phyloP scores from a whole-genome alignment of 768 basidiomycete species.

The Exsudoporus frostii region DNA sequence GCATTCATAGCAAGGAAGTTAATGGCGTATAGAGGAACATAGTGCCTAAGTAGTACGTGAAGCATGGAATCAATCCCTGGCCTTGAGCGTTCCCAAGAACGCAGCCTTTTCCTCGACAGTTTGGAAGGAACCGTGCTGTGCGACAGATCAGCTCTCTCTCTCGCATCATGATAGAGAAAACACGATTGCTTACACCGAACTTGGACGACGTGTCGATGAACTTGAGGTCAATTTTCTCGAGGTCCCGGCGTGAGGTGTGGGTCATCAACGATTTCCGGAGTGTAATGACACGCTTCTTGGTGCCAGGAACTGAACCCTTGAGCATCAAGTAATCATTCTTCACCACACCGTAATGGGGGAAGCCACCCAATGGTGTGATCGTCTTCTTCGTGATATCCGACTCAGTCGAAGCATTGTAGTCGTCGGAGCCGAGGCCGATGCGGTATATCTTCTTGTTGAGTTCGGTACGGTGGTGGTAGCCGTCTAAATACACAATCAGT shows the following conservation, averaged over 20 bases:
- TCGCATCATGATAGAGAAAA: neutral
- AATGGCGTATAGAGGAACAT: conserved; percentile 35
- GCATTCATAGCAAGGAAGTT: conserved; percentile 41
- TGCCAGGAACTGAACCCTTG: conserved; percentile 94
- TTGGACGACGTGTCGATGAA: conserved; percentile 99
- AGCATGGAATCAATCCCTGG: conserved; percentile 56
- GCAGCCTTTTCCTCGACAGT: conserved; percentile 93
- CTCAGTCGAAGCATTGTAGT: conserved; percentile 87
- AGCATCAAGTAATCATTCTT: conserved; percentile 98
- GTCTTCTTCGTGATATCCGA: conserved; percentile 90
- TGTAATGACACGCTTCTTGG: conserved; percentile 97
- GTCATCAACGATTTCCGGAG: conserved; percentile 97
- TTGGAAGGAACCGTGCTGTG: conserved; percentile 93
- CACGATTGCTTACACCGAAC: conserved; percentile 70
- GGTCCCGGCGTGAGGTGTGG: conserved; percentile 91
- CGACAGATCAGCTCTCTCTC: conserved; percentile 5
- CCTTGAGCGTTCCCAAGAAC: conserved; percentile 91
- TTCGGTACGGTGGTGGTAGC: conserved; percentile 96
- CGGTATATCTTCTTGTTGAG: conserved; percentile 99
- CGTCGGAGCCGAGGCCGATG: conserved; percentile 75
- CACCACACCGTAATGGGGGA: conserved; percentile 98
- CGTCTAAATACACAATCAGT: conserved; percentile 49
- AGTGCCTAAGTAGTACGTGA: conserved; percentile 39
- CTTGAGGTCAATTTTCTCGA: conserved; percentile 97
- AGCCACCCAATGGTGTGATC: conserved; percentile 98